These are phyloP conservation scores for Dendryphion nanum DNA, from an alignment of 2,329 filamentous ascomycete genomes.

Conservation along the genomic window DNA sequence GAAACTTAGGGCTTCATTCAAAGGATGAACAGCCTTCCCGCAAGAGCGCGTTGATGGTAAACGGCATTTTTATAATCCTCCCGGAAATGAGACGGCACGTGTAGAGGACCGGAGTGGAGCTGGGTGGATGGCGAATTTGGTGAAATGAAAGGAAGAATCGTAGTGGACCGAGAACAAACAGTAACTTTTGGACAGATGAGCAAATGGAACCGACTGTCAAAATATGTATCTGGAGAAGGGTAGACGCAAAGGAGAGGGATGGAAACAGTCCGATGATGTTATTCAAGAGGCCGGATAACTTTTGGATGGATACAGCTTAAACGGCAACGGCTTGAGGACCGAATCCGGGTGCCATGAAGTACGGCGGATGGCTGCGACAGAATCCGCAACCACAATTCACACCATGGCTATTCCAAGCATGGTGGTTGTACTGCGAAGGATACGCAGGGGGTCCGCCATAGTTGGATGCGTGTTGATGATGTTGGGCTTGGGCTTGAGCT, in stretches of 20 bases:
- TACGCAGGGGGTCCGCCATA: conserved; percentile 36
- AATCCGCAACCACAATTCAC: conserved; percentile 39
- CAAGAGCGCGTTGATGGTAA: too few relatives aligned
- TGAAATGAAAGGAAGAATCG: conserved; percentile 4
- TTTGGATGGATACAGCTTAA: conserved; percentile 10
- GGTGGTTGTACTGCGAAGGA: conserved; percentile 33
- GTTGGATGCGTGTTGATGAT: conserved; percentile 31
- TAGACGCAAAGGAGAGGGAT: conserved; percentile 19
- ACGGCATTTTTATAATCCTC: too few relatives aligned
- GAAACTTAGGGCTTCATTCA: too few relatives aligned
- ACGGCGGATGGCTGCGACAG: conserved; percentile 38
- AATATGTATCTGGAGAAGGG: conserved; percentile 18
- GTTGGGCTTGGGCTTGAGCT: too few relatives aligned
- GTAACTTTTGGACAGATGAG: conserved; percentile 34
- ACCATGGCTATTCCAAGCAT: conserved; percentile 38
- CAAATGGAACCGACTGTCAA: conserved; percentile 14
- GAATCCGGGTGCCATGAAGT: conserved; percentile 40
- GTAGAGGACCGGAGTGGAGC: too few relatives aligned
- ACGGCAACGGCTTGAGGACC: conserved; percentile 40
- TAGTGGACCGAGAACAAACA: conserved; percentile 18
- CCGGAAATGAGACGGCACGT: too few relatives aligned
- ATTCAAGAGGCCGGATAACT: too few relatives aligned
- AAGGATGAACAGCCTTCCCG: too few relatives aligned
- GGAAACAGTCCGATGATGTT: too few relatives aligned
- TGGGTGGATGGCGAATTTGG: too few relatives aligned